Percentiles rank a stretch among this genome's conserved stretches.
These are phyloP conservation scores for Melampsora americana DNA, from an alignment of 1,284 basidiomycete genomes.

Conservation along the genomic window DNA sequence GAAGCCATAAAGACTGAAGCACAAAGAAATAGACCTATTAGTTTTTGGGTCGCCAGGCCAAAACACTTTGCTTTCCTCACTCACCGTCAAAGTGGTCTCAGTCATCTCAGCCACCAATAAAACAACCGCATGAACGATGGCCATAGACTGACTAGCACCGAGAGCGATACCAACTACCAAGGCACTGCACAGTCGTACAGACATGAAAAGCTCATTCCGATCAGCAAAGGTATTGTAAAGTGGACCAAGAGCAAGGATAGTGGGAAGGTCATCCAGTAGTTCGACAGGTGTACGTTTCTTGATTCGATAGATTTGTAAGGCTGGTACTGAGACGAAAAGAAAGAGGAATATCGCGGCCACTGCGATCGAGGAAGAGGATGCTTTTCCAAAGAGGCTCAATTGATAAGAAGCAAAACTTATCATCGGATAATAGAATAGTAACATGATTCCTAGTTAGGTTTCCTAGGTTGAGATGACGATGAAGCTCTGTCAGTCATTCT, in stretches of 20 bases:
- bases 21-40: conserved; percentile 5
- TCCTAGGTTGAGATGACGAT: neutral
- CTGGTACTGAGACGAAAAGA: conserved; percentile 2
- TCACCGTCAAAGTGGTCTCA: conserved; percentile 38
- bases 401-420: conserved; percentile 29
- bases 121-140: conserved; percentile 25
- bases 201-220: conserved; percentile 29
- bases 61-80: neutral
- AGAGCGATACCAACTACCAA: conserved; percentile 26
- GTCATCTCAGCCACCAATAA: conserved; percentile 28
- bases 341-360: conserved; percentile 1
- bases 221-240: conserved; percentile 40
- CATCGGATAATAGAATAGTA: conserved; percentile 32
- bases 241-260: conserved; percentile 31
- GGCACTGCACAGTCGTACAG: conserved; percentile 17
- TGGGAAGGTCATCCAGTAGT: conserved; percentile 1
- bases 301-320: conserved; percentile 24
- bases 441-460: conserved; percentile 27
- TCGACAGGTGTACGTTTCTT: conserved; percentile 17
- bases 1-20: conserved; percentile 43
- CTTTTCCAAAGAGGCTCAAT: conserved; percentile 3
- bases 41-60: neutral
- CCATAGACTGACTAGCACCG: conserved; percentile 15
- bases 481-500: neutral
- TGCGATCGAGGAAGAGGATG: conserved; percentile 6